Evolutionary conservation across 2,329 filamentous ascomycete species (phyloP).

Genomic region (Penicillium vulpinum): DNA sequence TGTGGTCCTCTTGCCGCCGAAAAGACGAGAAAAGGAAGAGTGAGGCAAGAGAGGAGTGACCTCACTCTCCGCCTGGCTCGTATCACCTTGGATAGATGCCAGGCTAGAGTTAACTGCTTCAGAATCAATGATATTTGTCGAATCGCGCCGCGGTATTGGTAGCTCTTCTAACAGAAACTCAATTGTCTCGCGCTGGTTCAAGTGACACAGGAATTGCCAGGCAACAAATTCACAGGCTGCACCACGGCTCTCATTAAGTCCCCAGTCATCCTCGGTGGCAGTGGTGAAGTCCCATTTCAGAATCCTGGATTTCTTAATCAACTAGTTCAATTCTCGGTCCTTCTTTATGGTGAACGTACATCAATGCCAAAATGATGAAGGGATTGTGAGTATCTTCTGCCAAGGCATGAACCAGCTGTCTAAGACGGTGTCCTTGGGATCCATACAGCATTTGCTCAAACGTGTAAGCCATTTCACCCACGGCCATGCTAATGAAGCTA

Average conservation of each 20-base stretch:
- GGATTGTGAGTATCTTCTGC: conserved; percentile 47
- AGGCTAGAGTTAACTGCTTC: conserved; percentile 24
- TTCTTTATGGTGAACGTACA: conserved; percentile 43
- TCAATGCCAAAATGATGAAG: conserved; percentile 49
- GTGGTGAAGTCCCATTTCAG: conserved; percentile 58
- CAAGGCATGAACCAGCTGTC: conserved; percentile 41
- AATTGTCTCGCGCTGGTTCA: conserved; percentile 58
- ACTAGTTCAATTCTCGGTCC: not conserved
- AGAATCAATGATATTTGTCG: conserved; percentile 18
- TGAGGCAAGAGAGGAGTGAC: conserved; percentile 33
- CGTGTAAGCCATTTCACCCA: conserved; percentile 44
- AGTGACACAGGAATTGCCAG: conserved; percentile 60
- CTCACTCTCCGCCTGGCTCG: conserved; percentile 22
- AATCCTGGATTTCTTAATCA: conserved; percentile 43
- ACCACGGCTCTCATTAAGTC: conserved; percentile 57
- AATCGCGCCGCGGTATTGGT: conserved; percentile 22
- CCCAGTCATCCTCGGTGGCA: conserved; percentile 54
- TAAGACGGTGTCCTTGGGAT: conserved; percentile 38
- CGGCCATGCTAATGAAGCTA: conserved; percentile 43
- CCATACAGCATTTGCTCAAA: conserved; percentile 48
- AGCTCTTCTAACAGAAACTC: conserved; percentile 59
- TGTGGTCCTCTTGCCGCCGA: conserved; percentile 41
- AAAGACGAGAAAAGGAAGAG: conserved; percentile 23
- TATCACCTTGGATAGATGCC: conserved; percentile 4
- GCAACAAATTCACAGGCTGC: conserved; percentile 62